Evolutionary conservation across 2,329 filamentous ascomycete species (phyloP).

Genomic region (Stenocarpella maydis): DNA sequence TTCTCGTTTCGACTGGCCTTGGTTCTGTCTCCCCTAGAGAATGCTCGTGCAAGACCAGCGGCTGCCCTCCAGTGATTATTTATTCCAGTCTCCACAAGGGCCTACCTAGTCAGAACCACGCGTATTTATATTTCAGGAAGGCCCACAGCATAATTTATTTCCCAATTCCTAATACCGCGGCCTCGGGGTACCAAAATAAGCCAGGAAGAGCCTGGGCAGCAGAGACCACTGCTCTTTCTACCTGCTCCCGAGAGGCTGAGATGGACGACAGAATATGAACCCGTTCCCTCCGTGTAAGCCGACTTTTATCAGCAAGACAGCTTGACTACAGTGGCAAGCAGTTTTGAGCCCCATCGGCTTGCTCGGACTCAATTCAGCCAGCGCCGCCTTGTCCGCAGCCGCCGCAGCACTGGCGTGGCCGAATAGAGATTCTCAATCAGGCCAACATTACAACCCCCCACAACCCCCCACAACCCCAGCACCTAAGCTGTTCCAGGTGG

Average conservation of each 20-base stretch:
- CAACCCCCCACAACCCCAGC: not conserved
- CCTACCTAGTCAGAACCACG: not conserved
- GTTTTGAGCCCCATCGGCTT: not conserved
- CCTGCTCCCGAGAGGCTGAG: not conserved
- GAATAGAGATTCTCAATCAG: not conserved
- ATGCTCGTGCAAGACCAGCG: not conserved
- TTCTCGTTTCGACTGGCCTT: not conserved
- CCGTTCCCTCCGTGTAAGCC: not conserved
- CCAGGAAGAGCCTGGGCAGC: not conserved
- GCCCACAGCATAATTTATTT: not conserved
- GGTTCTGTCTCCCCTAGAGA: not conserved
- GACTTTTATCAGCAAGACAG: not conserved
- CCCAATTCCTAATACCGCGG: not conserved
- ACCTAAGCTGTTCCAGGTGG: too few relatives aligned
- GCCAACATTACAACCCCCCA: not conserved
- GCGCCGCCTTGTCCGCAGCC: not conserved
- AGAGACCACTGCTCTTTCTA: too few relatives aligned
- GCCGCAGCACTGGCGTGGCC: not conserved
- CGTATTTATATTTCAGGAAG: not conserved
- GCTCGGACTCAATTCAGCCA: not conserved
- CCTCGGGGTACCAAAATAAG: not conserved
- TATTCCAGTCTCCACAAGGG: not conserved
- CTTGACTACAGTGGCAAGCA: not conserved
- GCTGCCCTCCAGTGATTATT: too few relatives aligned
- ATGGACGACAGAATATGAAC: not conserved